These are phyloP conservation scores for Recurvomyces mirabilis DNA, from an alignment of 495 filamentous ascomycete species.

Conservation along the genomic window DNA sequence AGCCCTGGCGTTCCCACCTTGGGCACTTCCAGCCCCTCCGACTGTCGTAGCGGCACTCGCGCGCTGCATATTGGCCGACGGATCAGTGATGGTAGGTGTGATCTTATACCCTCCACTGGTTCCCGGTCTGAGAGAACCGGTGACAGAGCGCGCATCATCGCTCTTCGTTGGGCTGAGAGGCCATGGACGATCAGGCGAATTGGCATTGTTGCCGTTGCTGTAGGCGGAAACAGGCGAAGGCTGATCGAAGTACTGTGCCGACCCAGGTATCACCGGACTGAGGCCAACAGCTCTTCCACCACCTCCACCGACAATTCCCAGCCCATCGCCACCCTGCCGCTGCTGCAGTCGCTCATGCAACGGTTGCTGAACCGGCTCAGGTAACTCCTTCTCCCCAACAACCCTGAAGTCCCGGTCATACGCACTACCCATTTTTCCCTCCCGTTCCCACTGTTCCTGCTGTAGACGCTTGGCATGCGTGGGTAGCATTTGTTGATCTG, in stretches of 20 bases:
- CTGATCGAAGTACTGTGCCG: too few species aligned
- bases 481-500: constrained; percentile 88
- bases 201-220: neutral
- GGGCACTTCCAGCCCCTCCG: too few species aligned
- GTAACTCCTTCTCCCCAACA: constrained; percentile 42
- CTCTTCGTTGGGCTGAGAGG: too few species aligned
- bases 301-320: too few species aligned
- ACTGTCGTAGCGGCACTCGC: neutral
- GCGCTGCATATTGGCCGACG: neutral
- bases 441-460: constrained; percentile 89
- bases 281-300: too few species aligned
- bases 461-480: constrained; percentile 85
- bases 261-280: too few species aligned
- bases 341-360: neutral
- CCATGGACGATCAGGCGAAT: too few species aligned
- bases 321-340: neutral
- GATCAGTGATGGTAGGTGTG: neutral
- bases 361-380: neutral
- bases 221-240: neutral
- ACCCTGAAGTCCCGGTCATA: constrained; percentile 79
- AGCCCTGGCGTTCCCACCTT: too few species aligned
- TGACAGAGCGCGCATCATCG: neutral
- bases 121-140: neutral
- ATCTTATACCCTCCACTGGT: neutral
- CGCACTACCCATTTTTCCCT: constrained; percentile 67